These are phyloP conservation scores for Podaxis sp. DNA, from an alignment of 768 basidiomycete genomes.

Conservation along the genomic window DNA sequence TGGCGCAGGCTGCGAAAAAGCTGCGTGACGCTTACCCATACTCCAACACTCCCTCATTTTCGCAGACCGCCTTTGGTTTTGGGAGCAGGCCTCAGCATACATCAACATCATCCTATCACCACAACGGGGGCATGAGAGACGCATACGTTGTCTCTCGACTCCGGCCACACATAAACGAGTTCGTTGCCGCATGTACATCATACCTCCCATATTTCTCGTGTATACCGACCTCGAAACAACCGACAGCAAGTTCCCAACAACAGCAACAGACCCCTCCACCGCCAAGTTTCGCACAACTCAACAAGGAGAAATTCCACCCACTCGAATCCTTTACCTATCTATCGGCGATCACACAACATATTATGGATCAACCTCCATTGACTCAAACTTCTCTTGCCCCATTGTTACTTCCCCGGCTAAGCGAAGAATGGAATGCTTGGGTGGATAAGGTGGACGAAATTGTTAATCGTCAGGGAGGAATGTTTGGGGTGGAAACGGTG, in stretches of 20 bases:
- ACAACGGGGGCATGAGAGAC: slow-evolving; percentile 69
- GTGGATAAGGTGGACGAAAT: slow-evolving; percentile 64
- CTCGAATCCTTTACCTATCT: slow-evolving; percentile 75
- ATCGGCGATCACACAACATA: slow-evolving; percentile 63
- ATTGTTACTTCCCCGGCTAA: slow-evolving; percentile 60
- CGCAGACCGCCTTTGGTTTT: slow-evolving; percentile 35
- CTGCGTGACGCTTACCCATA: slow-evolving; percentile 84
- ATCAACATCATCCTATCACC: slow-evolving; percentile 20
- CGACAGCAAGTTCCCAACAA: slow-evolving; percentile 26
- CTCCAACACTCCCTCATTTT: slow-evolving; percentile 48
- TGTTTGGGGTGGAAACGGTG: slow-evolving; percentile 77
- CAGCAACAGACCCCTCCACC: slow-evolving; percentile 32
- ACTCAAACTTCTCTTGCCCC: slow-evolving; percentile 59
- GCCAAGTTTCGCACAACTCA: slow-evolving; percentile 42
- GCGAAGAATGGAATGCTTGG: slow-evolving; percentile 81
- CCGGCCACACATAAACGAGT: slow-evolving; percentile 73
- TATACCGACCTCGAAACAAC: slow-evolving; percentile 31
- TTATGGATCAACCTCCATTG: slow-evolving; percentile 67
- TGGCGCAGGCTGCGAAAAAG: slow-evolving; percentile 68
- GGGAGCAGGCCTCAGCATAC: slow-evolving; percentile 25
- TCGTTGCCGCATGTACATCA: slow-evolving; percentile 73
- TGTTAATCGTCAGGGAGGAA: slow-evolving; percentile 72
- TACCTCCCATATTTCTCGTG: slow-evolving; percentile 87
- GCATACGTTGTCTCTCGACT: slow-evolving; percentile 77
- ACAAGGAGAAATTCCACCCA: slow-evolving; percentile 68